phyloP scores from a whole-genome alignment of 257 asterid species.

The Forsythia suspensa region DNA sequence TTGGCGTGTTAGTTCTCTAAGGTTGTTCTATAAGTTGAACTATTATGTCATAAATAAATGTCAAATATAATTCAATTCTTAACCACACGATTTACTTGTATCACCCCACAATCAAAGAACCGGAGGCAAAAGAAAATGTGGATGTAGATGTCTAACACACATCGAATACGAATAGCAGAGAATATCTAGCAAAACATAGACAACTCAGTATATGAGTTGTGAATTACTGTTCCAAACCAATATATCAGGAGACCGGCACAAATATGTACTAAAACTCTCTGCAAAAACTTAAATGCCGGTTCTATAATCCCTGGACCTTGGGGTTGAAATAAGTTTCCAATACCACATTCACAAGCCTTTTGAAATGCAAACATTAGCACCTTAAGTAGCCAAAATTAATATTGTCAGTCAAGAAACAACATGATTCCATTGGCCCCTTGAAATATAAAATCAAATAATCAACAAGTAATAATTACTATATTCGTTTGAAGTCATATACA shows the following conservation, averaged over 20 bases:
- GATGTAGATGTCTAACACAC: too few species aligned
- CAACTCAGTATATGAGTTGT: background rate
- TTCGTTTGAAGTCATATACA: constrained; percentile 1
- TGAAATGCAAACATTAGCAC: background rate
- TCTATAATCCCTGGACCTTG: background rate
- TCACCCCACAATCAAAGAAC: too few species aligned
- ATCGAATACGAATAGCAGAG: too few species aligned
- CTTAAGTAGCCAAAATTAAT: background rate
- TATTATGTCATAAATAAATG: too few species aligned
- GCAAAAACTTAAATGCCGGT: background rate
- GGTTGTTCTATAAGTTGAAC: constrained; percentile 3
- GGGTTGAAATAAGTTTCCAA: background rate
- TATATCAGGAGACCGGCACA: background rate
- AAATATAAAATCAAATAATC: background rate
- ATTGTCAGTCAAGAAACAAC: too few species aligned
- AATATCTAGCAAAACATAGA: background rate
- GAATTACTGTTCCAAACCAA: background rate
- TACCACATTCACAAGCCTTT: background rate
- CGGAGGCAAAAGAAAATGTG: too few species aligned
- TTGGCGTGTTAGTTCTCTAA: too few species aligned
- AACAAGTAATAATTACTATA: background rate
- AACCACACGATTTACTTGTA: too few species aligned
- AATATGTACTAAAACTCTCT: background rate
- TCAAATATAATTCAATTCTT: too few species aligned
- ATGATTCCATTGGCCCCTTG: background rate